Evolutionary conservation across 1,284 basidiomycete species (phyloP).

Genomic region (Ceratobasidium sp.): DNA sequence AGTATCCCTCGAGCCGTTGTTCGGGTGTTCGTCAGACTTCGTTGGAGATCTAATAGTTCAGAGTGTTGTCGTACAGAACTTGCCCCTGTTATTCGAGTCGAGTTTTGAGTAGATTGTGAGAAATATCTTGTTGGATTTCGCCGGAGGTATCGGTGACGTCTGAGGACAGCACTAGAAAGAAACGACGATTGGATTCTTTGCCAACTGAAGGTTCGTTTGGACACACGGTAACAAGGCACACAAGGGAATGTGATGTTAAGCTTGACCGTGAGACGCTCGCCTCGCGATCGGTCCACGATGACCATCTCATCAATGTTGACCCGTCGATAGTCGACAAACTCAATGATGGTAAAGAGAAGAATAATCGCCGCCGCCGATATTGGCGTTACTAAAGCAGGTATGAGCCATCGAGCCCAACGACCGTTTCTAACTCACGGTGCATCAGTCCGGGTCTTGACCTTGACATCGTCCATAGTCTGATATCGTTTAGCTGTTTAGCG

Average conservation of each 20-base stretch:
- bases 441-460: slow-evolving; percentile 95
- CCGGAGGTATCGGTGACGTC: slow-evolving; percentile 99
- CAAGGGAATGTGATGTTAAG: too few species aligned
- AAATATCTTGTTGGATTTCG: slow-evolving; percentile 90
- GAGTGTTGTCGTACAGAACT: slow-evolving; percentile 67
- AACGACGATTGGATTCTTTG: too few species aligned
- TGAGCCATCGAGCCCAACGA: too few species aligned
- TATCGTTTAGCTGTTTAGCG: slow-evolving; percentile 47
- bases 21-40: slow-evolving; percentile 86
- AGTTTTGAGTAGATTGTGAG: slow-evolving; percentile 91
- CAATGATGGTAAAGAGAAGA: too few species aligned
- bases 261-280: too few species aligned
- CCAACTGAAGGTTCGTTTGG: too few species aligned
- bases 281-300: too few species aligned
- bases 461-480: slow-evolving; percentile 97
- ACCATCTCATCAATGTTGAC: too few species aligned
- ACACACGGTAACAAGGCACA: too few species aligned
- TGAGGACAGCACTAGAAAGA: slow-evolving; percentile 95
- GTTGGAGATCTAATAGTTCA: slow-evolving; percentile 71
- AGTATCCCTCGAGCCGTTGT: slow-evolving; percentile 76
- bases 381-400: not conserved
- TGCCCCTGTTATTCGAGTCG: slow-evolving; percentile 77
- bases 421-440: too few species aligned
- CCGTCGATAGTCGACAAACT: too few species aligned
- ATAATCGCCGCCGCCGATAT: slow-evolving; percentile 94